Conservation (phyloP, 2,329 filamentous ascomycete genomes). For the Penicillium sp. region DNA sequence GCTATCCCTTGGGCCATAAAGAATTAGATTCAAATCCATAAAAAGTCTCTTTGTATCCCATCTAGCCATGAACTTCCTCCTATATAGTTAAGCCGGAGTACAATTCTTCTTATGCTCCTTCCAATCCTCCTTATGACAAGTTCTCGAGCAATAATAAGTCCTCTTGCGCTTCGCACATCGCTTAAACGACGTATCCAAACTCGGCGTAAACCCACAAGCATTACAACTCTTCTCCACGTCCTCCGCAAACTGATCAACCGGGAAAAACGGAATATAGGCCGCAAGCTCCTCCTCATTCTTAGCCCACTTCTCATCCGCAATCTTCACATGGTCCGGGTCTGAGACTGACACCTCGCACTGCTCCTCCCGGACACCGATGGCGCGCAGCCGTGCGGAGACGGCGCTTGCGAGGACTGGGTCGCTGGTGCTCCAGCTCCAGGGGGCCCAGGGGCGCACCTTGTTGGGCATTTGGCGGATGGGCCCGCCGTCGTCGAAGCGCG, state of each 20-base stretch:
- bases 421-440: neutral
- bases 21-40: neutral
- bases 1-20: neutral
- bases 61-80: too few species aligned
- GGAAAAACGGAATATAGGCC: neutral
- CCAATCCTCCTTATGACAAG: constrained; percentile 1
- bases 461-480: neutral
- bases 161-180: neutral
- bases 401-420: neutral
- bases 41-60: neutral
- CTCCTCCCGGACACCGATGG: neutral
- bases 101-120: neutral
- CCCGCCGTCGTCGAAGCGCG: neutral
- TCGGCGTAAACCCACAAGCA: neutral
- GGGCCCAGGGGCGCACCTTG: neutral
- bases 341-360: neutral
- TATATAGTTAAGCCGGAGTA: neutral
- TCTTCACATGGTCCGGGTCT: neutral
- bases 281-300: neutral
- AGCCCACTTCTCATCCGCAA: neutral
- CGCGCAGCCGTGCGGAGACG: neutral
- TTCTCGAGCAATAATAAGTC: neutral
- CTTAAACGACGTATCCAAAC: neutral
- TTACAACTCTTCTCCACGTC: neutral
- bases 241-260: neutral